Evolutionary conservation across 192 early-diverging fungal genomes (phyloP).

Genomic region (Coemansia umbellata): DNA sequence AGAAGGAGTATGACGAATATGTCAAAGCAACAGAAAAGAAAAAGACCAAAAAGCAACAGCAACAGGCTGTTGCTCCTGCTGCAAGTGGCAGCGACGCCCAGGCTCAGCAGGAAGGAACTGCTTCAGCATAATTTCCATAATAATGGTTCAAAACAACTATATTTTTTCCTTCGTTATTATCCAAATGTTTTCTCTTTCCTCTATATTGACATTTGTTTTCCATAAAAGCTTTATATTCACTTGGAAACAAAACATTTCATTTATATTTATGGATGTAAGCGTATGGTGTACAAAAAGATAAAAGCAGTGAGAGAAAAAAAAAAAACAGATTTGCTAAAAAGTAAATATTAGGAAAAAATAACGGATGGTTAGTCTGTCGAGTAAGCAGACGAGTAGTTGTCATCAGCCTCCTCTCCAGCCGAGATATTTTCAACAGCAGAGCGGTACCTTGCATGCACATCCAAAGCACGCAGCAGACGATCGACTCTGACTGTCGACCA

Average conservation of each 20-base stretch:
- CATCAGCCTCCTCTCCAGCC: background rate
- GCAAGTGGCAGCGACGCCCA: constrained; percentile 1
- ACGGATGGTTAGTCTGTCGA: background rate
- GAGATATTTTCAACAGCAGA: constrained; percentile 16
- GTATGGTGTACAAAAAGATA: background rate
- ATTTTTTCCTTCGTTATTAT: background rate
- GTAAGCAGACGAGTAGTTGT: background rate
- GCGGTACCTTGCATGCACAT: constrained; percentile 42
- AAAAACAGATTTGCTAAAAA: background rate
- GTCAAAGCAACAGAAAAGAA: constrained; percentile 42
- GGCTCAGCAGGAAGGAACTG: constrained; percentile 5
- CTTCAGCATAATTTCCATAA: constrained; percentile 5
- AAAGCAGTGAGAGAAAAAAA: background rate
- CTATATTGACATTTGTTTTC: background rate
- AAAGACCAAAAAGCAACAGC: constrained; percentile 36
- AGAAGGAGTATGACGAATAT: constrained; percentile 44
- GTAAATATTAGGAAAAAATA: too few species aligned
- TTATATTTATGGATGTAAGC: background rate
- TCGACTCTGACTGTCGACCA: constrained; percentile 75
- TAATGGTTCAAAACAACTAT: background rate
- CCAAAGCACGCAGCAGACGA: constrained; percentile 36
- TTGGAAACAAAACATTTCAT: background rate
- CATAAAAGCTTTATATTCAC: background rate
- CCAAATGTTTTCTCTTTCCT: background rate
- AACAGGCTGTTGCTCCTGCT: constrained; percentile 7